These are phyloP conservation scores for Circinella umbellata DNA, from an alignment of 371 early-diverging fungal species.

Conservation along the genomic window DNA sequence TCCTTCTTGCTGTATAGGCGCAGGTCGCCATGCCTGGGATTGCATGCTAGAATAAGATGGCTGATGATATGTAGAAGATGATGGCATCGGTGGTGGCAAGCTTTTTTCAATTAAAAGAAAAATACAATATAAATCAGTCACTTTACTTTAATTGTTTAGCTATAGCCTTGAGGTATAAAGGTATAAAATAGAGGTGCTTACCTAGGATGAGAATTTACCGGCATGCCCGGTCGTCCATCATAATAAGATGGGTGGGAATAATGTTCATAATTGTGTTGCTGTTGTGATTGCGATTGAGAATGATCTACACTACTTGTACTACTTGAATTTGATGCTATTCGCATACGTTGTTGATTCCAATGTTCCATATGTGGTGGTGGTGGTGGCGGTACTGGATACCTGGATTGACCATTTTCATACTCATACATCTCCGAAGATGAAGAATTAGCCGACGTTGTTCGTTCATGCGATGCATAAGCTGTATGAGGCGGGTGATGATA, in stretches of 20 bases:
- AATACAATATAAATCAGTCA: too few relatives aligned
- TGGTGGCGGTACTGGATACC: background rate
- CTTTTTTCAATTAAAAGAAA: background rate
- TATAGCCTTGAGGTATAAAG: too few relatives aligned
- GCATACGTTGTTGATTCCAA: background rate
- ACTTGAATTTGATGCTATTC: background rate
- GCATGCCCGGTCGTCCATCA: background rate
- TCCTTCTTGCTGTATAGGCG: background rate
- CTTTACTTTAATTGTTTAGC: too few relatives aligned
- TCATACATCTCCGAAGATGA: slow-evolving; percentile 5
- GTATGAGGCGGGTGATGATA: background rate
- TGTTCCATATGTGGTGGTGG: slow-evolving; percentile 6
- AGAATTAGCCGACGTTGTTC: background rate
- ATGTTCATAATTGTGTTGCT: background rate
- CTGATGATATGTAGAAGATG: slow-evolving; percentile 2
- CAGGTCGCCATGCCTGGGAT: background rate
- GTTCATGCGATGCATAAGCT: background rate
- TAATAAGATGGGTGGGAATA: slow-evolving; percentile 3
- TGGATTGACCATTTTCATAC: background rate
- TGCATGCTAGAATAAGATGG: slow-evolving; percentile 4
- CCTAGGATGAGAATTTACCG: background rate
- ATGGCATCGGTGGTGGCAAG: slow-evolving; percentile 3
- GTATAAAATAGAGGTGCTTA: background rate
- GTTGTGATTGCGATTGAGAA: background rate
- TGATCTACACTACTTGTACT: slow-evolving; percentile 8